phyloP scores from a whole-genome alignment of 2,329 filamentous ascomycete species.

The Pseudogymnoascus destructans region DNA sequence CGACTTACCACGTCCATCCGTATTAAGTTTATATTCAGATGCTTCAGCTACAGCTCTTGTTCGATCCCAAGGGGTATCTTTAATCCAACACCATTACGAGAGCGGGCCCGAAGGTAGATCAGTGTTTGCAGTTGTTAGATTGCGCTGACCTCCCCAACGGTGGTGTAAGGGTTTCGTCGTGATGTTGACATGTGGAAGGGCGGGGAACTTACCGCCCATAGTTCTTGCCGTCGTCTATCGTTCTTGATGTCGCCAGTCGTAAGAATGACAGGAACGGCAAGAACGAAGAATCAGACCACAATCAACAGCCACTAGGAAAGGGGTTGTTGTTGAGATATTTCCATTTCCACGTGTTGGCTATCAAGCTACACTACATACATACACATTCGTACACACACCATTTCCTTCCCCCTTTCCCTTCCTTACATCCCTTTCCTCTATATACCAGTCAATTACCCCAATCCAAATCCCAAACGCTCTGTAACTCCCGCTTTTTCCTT shows the following conservation, averaged over 20 bases:
- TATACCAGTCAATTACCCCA: neutral
- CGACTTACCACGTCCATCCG: neutral
- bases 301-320: neutral
- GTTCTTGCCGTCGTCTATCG: too few species aligned
- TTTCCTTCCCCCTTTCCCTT: neutral
- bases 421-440: neutral
- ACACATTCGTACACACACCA: neutral
- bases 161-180: too few species aligned
- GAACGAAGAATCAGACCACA: too few species aligned
- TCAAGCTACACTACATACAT: neutral
- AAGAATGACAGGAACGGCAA: neutral
- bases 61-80: neutral
- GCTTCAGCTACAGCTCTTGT: neutral
- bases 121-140: too few species aligned
- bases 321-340: neutral
- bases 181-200: too few species aligned
- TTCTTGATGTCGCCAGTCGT: too few species aligned
- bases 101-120: too few species aligned
- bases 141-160: too few species aligned
- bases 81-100: too few species aligned
- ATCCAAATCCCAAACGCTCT: neutral
- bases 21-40: neutral
- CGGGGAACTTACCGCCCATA: too few species aligned
- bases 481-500: neutral
- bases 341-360: neutral